phyloP scores from a whole-genome alignment of 441 rosid species.

The Rhodomyrtus psidioides region DNA sequence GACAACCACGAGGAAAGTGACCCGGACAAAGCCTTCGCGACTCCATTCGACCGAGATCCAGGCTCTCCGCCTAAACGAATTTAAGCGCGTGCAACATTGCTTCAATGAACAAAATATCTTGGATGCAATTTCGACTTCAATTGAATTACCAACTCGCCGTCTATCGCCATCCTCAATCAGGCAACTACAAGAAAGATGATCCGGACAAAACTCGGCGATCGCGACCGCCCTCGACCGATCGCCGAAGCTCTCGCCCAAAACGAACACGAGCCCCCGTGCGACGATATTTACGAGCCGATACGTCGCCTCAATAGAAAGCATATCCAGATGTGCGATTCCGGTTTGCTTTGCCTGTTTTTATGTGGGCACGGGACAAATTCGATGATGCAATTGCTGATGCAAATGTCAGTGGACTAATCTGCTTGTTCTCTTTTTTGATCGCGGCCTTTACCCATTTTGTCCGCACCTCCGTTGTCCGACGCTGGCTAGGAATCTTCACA shows the following conservation, averaged over 20 bases:
- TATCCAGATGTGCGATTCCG: not conserved
- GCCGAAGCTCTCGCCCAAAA: not conserved
- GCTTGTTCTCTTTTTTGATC: not conserved
- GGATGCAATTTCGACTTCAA: too few species aligned
- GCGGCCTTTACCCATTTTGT: not conserved
- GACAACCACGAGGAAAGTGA: too few species aligned
- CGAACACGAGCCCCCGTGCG: not conserved
- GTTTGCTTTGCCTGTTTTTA: not conserved
- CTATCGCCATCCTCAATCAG: not conserved
- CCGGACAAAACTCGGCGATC: not conserved
- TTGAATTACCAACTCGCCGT: too few species aligned
- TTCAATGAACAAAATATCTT: too few species aligned
- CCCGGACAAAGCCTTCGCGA: too few species aligned
- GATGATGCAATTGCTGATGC: not conserved
- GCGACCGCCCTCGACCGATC: not conserved
- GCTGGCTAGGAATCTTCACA: not conserved
- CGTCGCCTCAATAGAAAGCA: not conserved
- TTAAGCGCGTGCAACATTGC: too few species aligned
- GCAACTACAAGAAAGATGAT: not conserved
- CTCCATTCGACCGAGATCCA: too few species aligned
- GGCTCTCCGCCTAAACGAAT: too few species aligned
- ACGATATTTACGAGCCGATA: not conserved
- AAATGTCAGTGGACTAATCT: not conserved
- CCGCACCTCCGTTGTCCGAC: not conserved
- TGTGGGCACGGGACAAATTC: not conserved